phyloP scores from a whole-genome alignment of 176 grass and related monocot genomes.

The Lolium multiflorum region DNA sequence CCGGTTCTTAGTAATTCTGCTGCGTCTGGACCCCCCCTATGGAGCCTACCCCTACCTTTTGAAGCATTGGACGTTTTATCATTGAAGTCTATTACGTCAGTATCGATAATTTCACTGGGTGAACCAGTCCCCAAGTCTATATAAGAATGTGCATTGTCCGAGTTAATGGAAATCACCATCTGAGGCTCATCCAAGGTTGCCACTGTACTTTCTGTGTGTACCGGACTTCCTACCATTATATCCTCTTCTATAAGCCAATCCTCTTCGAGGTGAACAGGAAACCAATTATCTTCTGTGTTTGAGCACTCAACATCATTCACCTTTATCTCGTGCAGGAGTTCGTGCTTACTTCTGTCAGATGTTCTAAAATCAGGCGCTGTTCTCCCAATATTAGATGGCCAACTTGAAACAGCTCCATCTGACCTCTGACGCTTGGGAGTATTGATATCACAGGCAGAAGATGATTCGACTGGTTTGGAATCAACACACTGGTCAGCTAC shows the following conservation, averaged over 20 bases:
- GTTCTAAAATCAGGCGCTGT: constrained; percentile 59
- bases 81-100: constrained; percentile 42
- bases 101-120: constrained; percentile 28
- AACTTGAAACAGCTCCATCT: constrained; percentile 54
- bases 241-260: constrained; percentile 74
- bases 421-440: constrained; percentile 43
- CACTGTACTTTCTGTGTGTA: constrained; percentile 43
- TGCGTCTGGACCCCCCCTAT: neutral
- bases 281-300: constrained; percentile 44
- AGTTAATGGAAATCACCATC: constrained; percentile 46
- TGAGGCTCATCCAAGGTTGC: constrained; percentile 37
- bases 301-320: neutral
- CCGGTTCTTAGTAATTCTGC: constrained; percentile 55
- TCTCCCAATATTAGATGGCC: constrained; percentile 67
- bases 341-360: constrained; percentile 33
- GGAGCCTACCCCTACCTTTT: constrained; percentile 34
- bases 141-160: constrained; percentile 42
- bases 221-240: constrained; percentile 25
- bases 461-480: constrained; percentile 33
- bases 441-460: constrained; percentile 38
- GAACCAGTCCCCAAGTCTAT: constrained; percentile 38
- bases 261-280: constrained; percentile 62
- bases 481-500: constrained; percentile 36
- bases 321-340: constrained; percentile 23
- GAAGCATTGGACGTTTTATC: constrained; percentile 36